Conservation (phyloP, 495 filamentous ascomycete genomes). For the Collariella sp. region DNA sequence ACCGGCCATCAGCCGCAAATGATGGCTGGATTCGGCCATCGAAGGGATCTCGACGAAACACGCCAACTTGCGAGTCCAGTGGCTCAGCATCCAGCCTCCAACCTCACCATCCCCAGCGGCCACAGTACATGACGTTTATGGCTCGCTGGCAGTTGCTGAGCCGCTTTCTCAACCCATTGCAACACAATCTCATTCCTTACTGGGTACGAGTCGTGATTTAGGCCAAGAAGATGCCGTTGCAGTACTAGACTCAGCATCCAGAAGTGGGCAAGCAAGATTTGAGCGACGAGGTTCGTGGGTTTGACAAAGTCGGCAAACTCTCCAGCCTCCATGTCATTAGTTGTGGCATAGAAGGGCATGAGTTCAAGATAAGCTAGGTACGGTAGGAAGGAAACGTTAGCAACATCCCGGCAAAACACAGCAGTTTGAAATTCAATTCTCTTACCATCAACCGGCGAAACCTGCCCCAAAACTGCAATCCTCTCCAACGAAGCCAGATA, state of each 20-base stretch:
- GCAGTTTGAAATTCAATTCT: too few relatives aligned
- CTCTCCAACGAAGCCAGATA: neutral
- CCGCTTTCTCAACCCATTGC: constrained; percentile 6
- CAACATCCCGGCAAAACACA: too few relatives aligned
- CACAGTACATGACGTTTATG: constrained; percentile 8
- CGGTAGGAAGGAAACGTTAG: too few relatives aligned
- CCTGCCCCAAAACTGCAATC: neutral
- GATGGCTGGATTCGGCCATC: too few relatives aligned
- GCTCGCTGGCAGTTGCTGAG: constrained; percentile 2
- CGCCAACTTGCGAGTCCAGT: too few relatives aligned
- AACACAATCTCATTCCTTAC: constrained; percentile 1
- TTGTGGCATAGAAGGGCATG: constrained; percentile 5
- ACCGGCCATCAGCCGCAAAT: neutral
- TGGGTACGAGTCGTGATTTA: constrained; percentile 3
- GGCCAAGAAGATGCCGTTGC: neutral
- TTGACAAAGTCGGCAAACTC: constrained; percentile 38
- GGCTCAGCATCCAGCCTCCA: neutral
- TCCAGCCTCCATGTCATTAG: constrained; percentile 19
- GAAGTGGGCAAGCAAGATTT: constrained; percentile 41
- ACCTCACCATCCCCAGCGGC: constrained; percentile 11
- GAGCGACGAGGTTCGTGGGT: constrained; percentile 30
- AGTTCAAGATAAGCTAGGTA: constrained; percentile 15
- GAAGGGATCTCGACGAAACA: too few relatives aligned
- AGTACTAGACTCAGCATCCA: constrained; percentile 9
- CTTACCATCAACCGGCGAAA: neutral